Conservation (phyloP, 1,284 basidiomycete genomes). For the Cutaneotrichosporon cyanovorans region DNA sequence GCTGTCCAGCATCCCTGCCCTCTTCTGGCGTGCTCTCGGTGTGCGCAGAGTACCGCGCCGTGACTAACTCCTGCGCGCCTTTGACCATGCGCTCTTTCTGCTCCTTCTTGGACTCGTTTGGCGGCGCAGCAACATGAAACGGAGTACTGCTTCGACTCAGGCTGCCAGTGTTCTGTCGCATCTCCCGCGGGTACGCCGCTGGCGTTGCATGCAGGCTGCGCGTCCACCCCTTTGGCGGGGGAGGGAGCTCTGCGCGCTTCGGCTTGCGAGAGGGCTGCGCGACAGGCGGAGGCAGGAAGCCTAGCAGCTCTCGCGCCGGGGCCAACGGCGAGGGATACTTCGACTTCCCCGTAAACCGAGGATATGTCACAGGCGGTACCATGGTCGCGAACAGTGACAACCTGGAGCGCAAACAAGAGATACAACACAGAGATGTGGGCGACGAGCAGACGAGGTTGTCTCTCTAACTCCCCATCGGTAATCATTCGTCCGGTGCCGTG, state of each 20-base stretch:
- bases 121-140: slow-evolving; percentile 9
- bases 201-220: slow-evolving; percentile 63
- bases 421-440: too few relatives aligned
- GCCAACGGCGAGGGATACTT: slow-evolving; percentile 1
- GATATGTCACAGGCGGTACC: not conserved
- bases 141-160: slow-evolving; percentile 17
- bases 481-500: too few relatives aligned
- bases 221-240: slow-evolving; percentile 42
- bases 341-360: not conserved
- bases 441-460: too few relatives aligned
- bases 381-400: too few relatives aligned
- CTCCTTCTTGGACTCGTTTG: slow-evolving; percentile 22
- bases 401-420: too few relatives aligned
- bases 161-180: slow-evolving; percentile 29
- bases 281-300: slow-evolving; percentile 10
- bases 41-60: slow-evolving; percentile 6
- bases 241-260: slow-evolving; percentile 20
- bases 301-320: slow-evolving; percentile 7
- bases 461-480: too few relatives aligned
- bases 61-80: slow-evolving; percentile 1
- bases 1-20: too few relatives aligned
- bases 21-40: not conserved
- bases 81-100: slow-evolving; percentile 17
- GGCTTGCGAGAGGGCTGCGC: slow-evolving; percentile 3
- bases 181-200: slow-evolving; percentile 56